Evolutionary conservation across 2,329 filamentous ascomycete genomes (phyloP).

Genomic region (Myriosclerotinia duriaeana): DNA sequence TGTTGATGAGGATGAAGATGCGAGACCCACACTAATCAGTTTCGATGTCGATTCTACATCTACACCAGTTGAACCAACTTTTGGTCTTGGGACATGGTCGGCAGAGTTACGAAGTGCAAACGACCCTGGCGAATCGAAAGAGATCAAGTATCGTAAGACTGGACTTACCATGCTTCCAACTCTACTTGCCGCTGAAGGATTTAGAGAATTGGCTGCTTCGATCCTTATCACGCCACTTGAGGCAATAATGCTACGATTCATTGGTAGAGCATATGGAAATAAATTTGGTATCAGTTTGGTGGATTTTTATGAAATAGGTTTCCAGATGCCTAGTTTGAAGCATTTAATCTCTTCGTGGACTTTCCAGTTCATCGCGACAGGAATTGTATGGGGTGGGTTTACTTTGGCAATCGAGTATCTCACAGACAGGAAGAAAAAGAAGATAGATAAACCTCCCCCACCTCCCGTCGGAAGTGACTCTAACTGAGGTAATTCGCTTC

Average conservation of each 20-base stretch:
- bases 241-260: constrained; percentile 37
- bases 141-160: constrained; percentile 37
- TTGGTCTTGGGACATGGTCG: constrained; percentile 37
- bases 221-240: constrained; percentile 39
- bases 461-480: neutral
- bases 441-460: neutral
- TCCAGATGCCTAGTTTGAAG: constrained; percentile 25
- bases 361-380: constrained; percentile 29
- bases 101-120: constrained; percentile 41
- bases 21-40: constrained; percentile 39
- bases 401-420: constrained; percentile 31
- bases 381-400: constrained; percentile 35
- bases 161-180: constrained; percentile 40
- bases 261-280: constrained; percentile 35
- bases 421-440: constrained; percentile 20
- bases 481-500: neutral
- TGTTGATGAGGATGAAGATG: constrained; percentile 38
- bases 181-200: constrained; percentile 39
- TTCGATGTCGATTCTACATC: constrained; percentile 40
- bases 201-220: constrained; percentile 36
- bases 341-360: constrained; percentile 34
- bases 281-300: constrained; percentile 28
- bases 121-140: constrained; percentile 34
- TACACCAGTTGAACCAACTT: constrained; percentile 29
- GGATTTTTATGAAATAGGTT: constrained; percentile 30